Evolutionary conservation across 2,329 filamentous ascomycete species (phyloP).

Genomic region (Neopestalotiopsis sp.): DNA sequence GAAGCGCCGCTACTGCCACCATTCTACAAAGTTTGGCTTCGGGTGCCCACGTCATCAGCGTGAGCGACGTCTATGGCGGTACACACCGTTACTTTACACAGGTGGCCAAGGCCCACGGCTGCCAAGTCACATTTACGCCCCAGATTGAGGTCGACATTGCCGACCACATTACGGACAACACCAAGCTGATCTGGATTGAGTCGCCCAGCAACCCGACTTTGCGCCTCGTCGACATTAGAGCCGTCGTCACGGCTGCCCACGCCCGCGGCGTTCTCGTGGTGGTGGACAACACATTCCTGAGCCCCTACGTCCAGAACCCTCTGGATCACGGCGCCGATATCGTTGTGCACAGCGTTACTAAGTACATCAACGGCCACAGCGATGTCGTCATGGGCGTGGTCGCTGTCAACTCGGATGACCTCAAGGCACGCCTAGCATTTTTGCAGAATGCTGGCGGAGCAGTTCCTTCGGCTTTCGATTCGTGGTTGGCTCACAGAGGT

Average conservation of each 20-base stretch:
- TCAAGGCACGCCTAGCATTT: constrained; percentile 81
- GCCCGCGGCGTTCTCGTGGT: constrained; percentile 90
- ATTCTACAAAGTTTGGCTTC: constrained; percentile 91
- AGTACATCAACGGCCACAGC: constrained; percentile 98
- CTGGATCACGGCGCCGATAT: constrained; percentile 95
- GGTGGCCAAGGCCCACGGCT: constrained; percentile 91
- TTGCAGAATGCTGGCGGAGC: constrained; percentile 97
- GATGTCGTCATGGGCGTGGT: constrained; percentile 98
- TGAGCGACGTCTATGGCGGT: constrained; percentile 97
- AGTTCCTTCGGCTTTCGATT: constrained; percentile 93
- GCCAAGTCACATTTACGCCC: constrained; percentile 92
- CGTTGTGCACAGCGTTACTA: constrained; percentile 95
- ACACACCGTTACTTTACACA: constrained; percentile 99
- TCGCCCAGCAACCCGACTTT: constrained; percentile 94
- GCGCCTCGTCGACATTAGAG: constrained; percentile 88
- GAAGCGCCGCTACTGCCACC: constrained; percentile 89
- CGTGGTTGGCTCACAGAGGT: constrained; percentile 96
- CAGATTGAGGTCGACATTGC: constrained; percentile 88
- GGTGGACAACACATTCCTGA: constrained; percentile 99
- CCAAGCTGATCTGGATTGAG: constrained; percentile 97
- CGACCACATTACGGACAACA: constrained; percentile 83
- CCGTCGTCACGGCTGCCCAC: constrained; percentile 83
- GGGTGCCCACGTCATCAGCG: constrained; percentile 92
- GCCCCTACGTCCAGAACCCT: constrained; percentile 95
- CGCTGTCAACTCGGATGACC: constrained; percentile 85